Conservation (phyloP, 2,329 filamentous ascomycete genomes). For the Davidsoniella australis region DNA sequence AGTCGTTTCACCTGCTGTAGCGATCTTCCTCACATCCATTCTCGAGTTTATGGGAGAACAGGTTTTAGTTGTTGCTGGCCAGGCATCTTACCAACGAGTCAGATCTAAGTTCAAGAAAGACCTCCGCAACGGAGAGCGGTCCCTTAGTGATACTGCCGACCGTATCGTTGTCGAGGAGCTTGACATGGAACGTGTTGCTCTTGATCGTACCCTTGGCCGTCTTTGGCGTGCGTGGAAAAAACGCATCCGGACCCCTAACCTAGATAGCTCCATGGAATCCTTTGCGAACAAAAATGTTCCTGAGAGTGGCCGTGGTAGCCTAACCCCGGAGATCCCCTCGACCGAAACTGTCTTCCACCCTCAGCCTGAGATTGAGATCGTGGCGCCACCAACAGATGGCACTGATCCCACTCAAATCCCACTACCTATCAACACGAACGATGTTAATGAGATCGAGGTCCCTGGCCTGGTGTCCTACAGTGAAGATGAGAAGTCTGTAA, state of each 20-base stretch:
- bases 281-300: slow-evolving; percentile 19
- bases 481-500: slow-evolving; percentile 40
- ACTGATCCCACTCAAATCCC: slow-evolving; percentile 32
- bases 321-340: neutral
- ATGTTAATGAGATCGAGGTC: slow-evolving; percentile 66
- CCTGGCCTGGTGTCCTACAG: slow-evolving; percentile 47
- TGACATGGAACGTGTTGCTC: slow-evolving; percentile 83
- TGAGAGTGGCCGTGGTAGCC: slow-evolving; percentile 17
- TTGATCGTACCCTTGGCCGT: slow-evolving; percentile 74
- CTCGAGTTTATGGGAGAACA: slow-evolving; percentile 90
- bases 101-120: slow-evolving; percentile 41
- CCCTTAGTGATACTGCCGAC: slow-evolving; percentile 35
- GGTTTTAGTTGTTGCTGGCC: slow-evolving; percentile 69
- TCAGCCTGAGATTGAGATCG: slow-evolving; percentile 18
- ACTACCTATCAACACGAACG: slow-evolving; percentile 48
- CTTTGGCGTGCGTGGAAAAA: slow-evolving; percentile 96
- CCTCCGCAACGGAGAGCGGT: slow-evolving; percentile 32
- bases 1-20: slow-evolving; percentile 72
- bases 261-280: slow-evolving; percentile 30
- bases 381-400: slow-evolving; percentile 23
- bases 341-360: slow-evolving; percentile 14
- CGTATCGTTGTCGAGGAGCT: slow-evolving; percentile 71
- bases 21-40: slow-evolving; percentile 90
- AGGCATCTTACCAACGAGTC: slow-evolving; percentile 60
- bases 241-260: slow-evolving; percentile 44